Evolutionary conservation across 1,284 basidiomycete species (phyloP), one percentile per base, ranked within the genome.

Genomic region (Heterobasidion parviporum): DNA sequence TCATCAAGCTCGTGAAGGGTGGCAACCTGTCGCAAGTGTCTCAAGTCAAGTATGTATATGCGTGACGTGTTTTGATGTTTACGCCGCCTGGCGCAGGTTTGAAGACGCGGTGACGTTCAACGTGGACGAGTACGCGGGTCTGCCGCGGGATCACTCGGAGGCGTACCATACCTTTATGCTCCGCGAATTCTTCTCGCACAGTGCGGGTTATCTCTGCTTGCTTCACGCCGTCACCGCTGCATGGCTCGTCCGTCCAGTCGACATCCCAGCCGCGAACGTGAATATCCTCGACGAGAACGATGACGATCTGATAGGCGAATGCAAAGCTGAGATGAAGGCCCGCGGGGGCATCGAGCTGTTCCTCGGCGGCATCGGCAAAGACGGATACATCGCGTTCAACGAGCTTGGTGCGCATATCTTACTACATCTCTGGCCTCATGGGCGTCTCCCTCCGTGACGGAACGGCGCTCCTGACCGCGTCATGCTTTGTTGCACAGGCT

Each of bases 81-180:
- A 2, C n/a, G 12, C 12, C 38, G 0, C 10, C 38, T 3, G n/a
- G 16, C 45, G 5, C 60, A 90, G 88, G 38, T 91, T 91, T 74
- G 85, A 87, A 69, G 73, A 92, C 72, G 90, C 92, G 61, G 78
- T 93, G 54, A 92, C 90, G 0, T 93, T 94, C 75, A 93, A 92
- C 73, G 92, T 94, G 91, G 92, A 95, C 72, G 92, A 95, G 73
- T 95, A 94, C 68, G 92, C 94, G 57, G 85, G 84, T 6, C 80
- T 94, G 46, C 85, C 89, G 26, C 76, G 75, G 57, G 87, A 92
- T 64, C 92, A 94, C 70, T 76, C 87, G 41, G 87, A 93, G 67
- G 89, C 87, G 26, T 94, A 94, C 70, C 89, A 92, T 70, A 89
- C 89, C 41, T 95, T 94, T 76, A 95, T 94, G 92, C 91, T 91